Conservation (phyloP, 2,329 filamentous ascomycete genomes). For the Venturia pyrina region DNA sequence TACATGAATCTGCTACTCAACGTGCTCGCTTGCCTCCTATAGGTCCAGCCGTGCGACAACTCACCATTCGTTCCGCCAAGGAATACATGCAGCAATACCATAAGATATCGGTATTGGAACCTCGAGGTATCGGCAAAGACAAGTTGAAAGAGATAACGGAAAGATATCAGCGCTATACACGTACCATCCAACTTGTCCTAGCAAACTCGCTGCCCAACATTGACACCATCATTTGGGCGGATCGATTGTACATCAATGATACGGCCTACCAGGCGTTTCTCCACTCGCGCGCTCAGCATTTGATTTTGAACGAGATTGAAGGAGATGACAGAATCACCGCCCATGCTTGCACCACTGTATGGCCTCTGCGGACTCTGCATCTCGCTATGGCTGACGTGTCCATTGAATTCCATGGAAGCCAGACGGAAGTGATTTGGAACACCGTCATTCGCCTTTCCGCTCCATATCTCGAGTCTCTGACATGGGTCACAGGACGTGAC, state of each 20-base stretch:
- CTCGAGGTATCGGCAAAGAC: neutral
- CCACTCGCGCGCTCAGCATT: neutral
- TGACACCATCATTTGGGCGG: neutral
- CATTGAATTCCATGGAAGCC: neutral
- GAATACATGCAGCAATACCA: constrained; percentile 2
- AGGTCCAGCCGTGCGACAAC: neutral
- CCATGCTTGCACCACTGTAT: neutral
- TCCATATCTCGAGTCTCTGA: neutral
- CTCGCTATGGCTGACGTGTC: neutral
- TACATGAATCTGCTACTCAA: neutral
- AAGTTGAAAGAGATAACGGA: neutral
- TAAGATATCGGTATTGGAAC: neutral
- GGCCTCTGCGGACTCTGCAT: neutral
- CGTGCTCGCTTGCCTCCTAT: neutral
- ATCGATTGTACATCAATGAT: neutral
- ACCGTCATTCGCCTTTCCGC: neutral
- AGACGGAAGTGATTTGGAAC: neutral
- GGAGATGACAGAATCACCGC: neutral
- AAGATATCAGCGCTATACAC: neutral
- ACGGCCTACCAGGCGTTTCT: neutral
- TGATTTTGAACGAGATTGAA: neutral
- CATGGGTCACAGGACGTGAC: neutral
- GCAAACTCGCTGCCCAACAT: neutral
- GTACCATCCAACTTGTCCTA: neutral
- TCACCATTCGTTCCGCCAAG: neutral